Evolutionary conservation across 352 stramenopile species (phyloP), one percentile per base, ranked within the genome.

Genomic region (Globisporangium orthogonon): DNA sequence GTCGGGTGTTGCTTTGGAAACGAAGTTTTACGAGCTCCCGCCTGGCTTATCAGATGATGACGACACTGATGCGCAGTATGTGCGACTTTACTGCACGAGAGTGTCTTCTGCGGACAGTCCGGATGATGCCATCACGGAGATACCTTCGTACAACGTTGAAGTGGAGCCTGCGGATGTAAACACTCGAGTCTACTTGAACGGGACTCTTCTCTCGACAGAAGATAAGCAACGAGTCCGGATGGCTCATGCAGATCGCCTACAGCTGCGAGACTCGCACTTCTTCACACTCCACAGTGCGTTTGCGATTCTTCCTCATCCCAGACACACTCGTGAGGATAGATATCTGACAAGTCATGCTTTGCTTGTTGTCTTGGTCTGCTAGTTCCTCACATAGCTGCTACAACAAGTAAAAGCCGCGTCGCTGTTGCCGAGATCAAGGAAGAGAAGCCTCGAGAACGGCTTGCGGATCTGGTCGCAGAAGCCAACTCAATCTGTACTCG

Each of bases 401-500:
- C 45, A 18, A 18, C 14, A 10, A 31, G 11, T 15, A 4, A 1
- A 33, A 13, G 5, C 30, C 7, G 14, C 23, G 7, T 40, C 13
- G 28, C 9, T 10, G 13, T 10, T 29, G 15, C n/a, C 33, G n/a
- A 14, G 7, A 14, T 29, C 17, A 2, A 28, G 2, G 40, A 55
- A 11, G 18, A 15, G n/a, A 3, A 54, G 23, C 0, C 4, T 1
- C 17, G 18, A 29, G 51, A 63, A 7, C 30, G n/a, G 0, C 44
- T 73, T 2, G 55, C 50, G 0, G 58, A 60, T 7, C 29, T 87
- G 2, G 66, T 89, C 4, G 57, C 69, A 1, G 78, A 87, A 65
- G 81, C 81, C 0, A 91, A 89, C 43, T 54, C 56, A 11, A 81
- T 91, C 46, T 88, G 73, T 45, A 55, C 66, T 1, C 74, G 81